These are phyloP conservation scores for Mrakia hoshinonis DNA, from an alignment of 768 basidiomycete species.

Conservation along the genomic window DNA sequence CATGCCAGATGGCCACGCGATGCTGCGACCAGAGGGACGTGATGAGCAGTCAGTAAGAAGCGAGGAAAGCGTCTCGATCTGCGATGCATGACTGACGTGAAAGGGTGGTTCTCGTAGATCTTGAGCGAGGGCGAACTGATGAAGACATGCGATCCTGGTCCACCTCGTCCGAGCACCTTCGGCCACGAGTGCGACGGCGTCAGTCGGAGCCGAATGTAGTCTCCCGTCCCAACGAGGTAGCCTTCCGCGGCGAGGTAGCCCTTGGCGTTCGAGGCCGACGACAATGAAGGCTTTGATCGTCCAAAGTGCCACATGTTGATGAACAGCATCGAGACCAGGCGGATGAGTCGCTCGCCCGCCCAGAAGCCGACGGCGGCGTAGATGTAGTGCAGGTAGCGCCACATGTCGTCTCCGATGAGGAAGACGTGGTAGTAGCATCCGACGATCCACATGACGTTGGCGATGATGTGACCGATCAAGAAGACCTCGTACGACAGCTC, in stretches of 20 bases:
- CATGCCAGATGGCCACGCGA: constrained; percentile 15
- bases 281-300: background rate
- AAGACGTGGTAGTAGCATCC: constrained; percentile 16
- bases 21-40: too few relatives aligned
- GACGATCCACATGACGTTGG: background rate
- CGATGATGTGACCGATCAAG: constrained; percentile 19
- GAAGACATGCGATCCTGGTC: constrained; percentile 21
- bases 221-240: constrained; percentile 12
- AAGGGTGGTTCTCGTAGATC: constrained; percentile 16
- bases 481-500: constrained; percentile 18
- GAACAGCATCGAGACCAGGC: background rate
- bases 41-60: too few relatives aligned
- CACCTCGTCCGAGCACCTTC: background rate
- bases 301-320: background rate
- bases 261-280: background rate
- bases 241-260: constrained; percentile 14
- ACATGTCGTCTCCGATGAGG: background rate
- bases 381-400: constrained; percentile 12
- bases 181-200: constrained; percentile 9
- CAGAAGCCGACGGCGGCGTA: constrained; percentile 19
- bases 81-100: background rate
- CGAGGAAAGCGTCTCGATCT: background rate
- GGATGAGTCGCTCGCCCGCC: constrained; percentile 5
- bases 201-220: constrained; percentile 18
- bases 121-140: background rate